Evolutionary conservation across 768 basidiomycete species (phyloP), one percentile per base, ranked within the genome.

Genomic region (Boletus pseudopeckii): DNA sequence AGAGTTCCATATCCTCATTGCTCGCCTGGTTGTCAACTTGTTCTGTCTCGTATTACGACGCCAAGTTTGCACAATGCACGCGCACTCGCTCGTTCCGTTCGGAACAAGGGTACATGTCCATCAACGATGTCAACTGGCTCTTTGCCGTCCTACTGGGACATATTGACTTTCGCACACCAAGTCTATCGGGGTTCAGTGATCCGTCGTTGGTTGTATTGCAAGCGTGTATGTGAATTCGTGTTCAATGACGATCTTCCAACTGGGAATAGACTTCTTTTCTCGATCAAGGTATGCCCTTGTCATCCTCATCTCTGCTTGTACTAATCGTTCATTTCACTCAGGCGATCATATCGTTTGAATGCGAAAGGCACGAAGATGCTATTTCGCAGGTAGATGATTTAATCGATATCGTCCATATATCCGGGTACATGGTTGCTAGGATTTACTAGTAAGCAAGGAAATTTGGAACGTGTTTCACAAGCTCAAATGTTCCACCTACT

Each of bases 211-310:
- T n/a, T n/a, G n/a, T n/a, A n/a, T n/a, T n/a, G n/a, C n/a, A n/a
- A n/a, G n/a, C n/a, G 42, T 17, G 11, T n/a, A 13, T 55, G 58
- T 22, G 57, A 62, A 28, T 53, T 59, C 13, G 46, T 46, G 3
- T 53, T 62, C 20, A 28, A 5, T 3, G 24, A 53, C 0, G 18
- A 26, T 11, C 28, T 22, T 8, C 3, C 38, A 6, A 11, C 8
- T 6, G 61, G 63, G 14, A 53, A 30, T 17, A 39, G 20, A 5
- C 26, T 59, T 44, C 45, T 63, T 4, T 39, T 62, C 11, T 30
- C 53, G 0, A 49, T 62, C 26, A 63, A 59, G 57, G 61, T 53
- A 26, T 17, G 18, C 4, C 1, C 15, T 6, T 22, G 9, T 39
- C 1, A 17, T n/a, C 5, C 9, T 30, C 7, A 0, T 34, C 0